These are phyloP conservation scores for Ustilago tritici DNA, from an alignment of 1,284 basidiomycete species.

Conservation along the genomic window DNA sequence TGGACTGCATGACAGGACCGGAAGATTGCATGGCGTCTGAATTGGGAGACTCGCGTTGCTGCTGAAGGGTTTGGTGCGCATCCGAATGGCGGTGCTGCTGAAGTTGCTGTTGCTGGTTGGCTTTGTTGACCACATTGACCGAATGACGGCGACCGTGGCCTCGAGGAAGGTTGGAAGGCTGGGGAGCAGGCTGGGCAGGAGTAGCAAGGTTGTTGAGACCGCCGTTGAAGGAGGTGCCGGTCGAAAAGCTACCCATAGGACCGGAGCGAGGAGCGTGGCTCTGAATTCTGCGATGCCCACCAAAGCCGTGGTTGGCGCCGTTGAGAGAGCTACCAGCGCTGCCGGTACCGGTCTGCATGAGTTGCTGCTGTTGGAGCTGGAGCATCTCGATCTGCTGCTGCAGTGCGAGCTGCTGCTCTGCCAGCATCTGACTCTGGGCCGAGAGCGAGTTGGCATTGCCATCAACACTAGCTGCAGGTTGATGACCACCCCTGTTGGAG, in stretches of 20 bases:
- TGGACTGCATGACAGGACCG: conserved; percentile 53
- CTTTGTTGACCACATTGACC: conserved; percentile 79
- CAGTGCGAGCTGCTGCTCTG: conserved; percentile 70
- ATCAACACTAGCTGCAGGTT: conserved; percentile 78
- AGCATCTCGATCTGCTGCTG: conserved; percentile 71
- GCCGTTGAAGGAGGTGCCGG: conserved; percentile 25
- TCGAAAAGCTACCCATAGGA: conserved; percentile 74
- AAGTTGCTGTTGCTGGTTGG: conserved; percentile 52
- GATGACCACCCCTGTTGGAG: conserved; percentile 39
- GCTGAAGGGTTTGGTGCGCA: conserved; percentile 57
- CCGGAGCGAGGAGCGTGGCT: conserved; percentile 77
- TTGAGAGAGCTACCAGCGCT: conserved; percentile 25
- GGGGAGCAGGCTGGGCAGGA: conserved; percentile 28
- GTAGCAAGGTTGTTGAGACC: conserved; percentile 35
- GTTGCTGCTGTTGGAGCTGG: conserved; percentile 70
- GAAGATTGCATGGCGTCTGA: conserved; percentile 25
- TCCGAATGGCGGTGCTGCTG: conserved; percentile 9
- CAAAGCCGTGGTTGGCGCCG: conserved; percentile 28
- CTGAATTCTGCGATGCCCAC: conserved; percentile 84
- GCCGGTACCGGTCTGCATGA: conserved; percentile 57
- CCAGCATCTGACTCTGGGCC: conserved; percentile 75
- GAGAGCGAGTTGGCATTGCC: conserved; percentile 74
- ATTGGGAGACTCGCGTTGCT: conserved; percentile 51
- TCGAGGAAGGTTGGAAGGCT: conserved; percentile 70
- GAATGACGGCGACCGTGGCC: conserved; percentile 93